Evolutionary conservation across 129 eudicot species (phyloP), one percentile per base, ranked within the genome.

Genomic region (Daucus carota): DNA sequence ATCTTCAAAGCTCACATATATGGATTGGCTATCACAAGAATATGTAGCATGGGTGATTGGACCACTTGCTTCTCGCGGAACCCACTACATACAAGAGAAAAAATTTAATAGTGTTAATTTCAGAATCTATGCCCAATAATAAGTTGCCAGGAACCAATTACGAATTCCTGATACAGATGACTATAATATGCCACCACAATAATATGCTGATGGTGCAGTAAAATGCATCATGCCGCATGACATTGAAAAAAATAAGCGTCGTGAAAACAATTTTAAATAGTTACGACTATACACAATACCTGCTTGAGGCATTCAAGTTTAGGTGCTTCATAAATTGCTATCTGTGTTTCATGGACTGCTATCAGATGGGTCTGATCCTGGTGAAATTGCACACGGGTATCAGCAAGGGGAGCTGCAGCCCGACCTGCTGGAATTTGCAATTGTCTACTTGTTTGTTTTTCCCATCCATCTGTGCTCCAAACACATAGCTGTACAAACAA

Each of bases 341-440:
- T 92, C 80, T 92, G 97, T 24, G 96, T 87, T 83, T 85, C 95
- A 80, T 89, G 97, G 36, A 89, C 88, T 41, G 85, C 97, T 44
- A 92, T 48, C 67, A 92, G 70, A 41, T 92, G 97, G 12, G 82
- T 84, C 79, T 92, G 90, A 82, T 92, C 89, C 80, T 92, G 96
- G 83, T 92, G 97, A 75, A 92, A 89, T 76, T 92, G 97, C 45
- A 92, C 96, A 75, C 87, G 89, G 0, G 97, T 92, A 74, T 92
- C 96, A n/a, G 92, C 90, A 79, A 82, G 85, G 52, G 89, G 89
- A 57, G 86, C 84, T 54, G 88, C 88, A 69, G 83, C 80, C 31
- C 88, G 90, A 17, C 97, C 90, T 70, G 86, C 78, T 20, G 92
- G 96, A 62, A 84, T 81, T 80, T 92, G 97, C 84, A 92, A 85